These are phyloP conservation scores for Citrus australasica DNA, from an alignment of 345 rosid genomes.

Conservation along the genomic window DNA sequence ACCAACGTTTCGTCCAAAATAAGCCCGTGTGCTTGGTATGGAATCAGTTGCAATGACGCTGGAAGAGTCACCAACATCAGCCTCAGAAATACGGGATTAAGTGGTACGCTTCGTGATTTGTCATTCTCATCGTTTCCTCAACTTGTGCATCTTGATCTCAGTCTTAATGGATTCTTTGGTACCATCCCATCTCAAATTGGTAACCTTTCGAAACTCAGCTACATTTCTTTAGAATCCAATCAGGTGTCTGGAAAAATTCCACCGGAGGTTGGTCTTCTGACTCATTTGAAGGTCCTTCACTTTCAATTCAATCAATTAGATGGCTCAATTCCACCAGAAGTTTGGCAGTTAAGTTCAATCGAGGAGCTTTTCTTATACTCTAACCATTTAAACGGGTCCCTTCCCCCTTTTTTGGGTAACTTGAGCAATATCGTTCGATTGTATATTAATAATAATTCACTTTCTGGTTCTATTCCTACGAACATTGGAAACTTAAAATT, in stretches of 20 bases:
- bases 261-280: constrained; percentile 12
- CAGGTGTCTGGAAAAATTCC: constrained; percentile 12
- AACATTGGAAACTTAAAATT: neutral
- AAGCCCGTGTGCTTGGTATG: too few relatives aligned
- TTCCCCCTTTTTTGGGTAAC: too few relatives aligned
- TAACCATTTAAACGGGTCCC: constrained; percentile 15
- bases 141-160: neutral
- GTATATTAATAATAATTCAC: neutral
- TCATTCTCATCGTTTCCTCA: neutral
- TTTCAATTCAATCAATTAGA: neutral
- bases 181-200: neutral
- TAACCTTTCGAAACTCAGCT: neutral
- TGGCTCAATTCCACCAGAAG: constrained; percentile 1
- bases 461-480: constrained; percentile 5
- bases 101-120: neutral
- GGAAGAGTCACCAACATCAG: neutral
- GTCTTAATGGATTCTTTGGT: neutral
- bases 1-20: too few relatives aligned
- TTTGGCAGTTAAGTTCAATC: neutral
- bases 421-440: neutral
- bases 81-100: neutral
- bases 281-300: neutral
- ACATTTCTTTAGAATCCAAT: neutral
- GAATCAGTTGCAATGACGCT: neutral
- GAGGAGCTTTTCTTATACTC: neutral